Conservation (phyloP, 345 rosid genomes). For the Carallia brachiata region DNA sequence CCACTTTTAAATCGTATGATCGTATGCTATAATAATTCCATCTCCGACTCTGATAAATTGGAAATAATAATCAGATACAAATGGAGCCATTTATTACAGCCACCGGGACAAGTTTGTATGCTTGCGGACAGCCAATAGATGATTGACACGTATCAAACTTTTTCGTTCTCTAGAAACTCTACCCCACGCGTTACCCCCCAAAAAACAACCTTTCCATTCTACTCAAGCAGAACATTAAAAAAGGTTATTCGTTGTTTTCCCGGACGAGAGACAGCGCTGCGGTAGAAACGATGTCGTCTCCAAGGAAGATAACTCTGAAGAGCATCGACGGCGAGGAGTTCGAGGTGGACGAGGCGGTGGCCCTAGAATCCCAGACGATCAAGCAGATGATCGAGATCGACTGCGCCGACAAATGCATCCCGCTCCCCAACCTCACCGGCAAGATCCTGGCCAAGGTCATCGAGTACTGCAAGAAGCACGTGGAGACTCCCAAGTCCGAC, state of each 20-base stretch:
- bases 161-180: not conserved
- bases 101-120: too few species aligned
- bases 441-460: slow-evolving; percentile 30
- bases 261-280: too few species aligned
- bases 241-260: too few species aligned
- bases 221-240: too few species aligned
- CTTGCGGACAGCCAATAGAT: not conserved
- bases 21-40: too few species aligned
- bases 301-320: slow-evolving; percentile 20
- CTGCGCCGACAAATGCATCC: slow-evolving; percentile 27
- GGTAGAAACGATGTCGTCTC: slow-evolving; percentile 14
- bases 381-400: slow-evolving; percentile 28
- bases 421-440: slow-evolving; percentile 28
- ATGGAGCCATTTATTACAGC: too few species aligned
- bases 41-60: too few species aligned
- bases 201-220: too few species aligned
- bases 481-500: slow-evolving; percentile 9
- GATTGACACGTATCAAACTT: not conserved
- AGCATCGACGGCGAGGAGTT: slow-evolving; percentile 23
- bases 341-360: slow-evolving; percentile 25
- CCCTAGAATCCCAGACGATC: slow-evolving; percentile 28
- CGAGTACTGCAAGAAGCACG: slow-evolving; percentile 37
- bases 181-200: not conserved
- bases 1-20: too few species aligned
- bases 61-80: too few species aligned